phyloP scores from a whole-genome alignment of 2,329 filamentous ascomycete genomes.

The Talaromyces amestolkiae region DNA sequence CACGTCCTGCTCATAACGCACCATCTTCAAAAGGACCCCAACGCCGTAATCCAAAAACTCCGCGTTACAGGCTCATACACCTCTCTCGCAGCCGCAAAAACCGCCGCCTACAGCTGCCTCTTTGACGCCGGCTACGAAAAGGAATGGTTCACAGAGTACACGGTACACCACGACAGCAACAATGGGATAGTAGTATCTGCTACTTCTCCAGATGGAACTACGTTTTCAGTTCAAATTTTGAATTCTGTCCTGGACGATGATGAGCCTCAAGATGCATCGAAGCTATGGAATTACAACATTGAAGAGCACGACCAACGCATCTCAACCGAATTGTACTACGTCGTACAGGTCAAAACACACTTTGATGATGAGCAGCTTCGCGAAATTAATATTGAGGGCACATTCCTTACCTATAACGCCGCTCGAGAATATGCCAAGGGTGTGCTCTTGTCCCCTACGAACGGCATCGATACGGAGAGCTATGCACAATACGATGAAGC shows the following conservation, averaged over 20 bases:
- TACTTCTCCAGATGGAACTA: constrained; percentile 26
- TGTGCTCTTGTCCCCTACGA: constrained; percentile 24
- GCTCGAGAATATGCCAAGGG: constrained; percentile 26
- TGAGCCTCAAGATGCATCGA: neutral
- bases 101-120: constrained; percentile 12
- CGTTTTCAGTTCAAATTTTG: constrained; percentile 28
- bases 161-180: constrained; percentile 21
- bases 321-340: constrained; percentile 28
- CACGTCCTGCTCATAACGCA: constrained; percentile 10
- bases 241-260: constrained; percentile 14
- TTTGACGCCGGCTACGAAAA: constrained; percentile 26
- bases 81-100: constrained; percentile 12
- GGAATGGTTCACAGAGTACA: constrained; percentile 30
- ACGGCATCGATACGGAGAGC: constrained; percentile 26
- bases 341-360: constrained; percentile 27
- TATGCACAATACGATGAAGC: constrained; percentile 31
- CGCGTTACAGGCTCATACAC: constrained; percentile 15
- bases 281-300: constrained; percentile 12
- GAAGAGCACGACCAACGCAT: constrained; percentile 26
- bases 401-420: constrained; percentile 26
- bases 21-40: constrained; percentile 14
- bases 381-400: constrained; percentile 26
- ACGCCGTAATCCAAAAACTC: constrained; percentile 12
- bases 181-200: constrained; percentile 27
- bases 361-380: constrained; percentile 25